These are phyloP conservation scores for Beauveria sp. DNA, from an alignment of 2,329 filamentous ascomycete genomes.

Conservation along the genomic window DNA sequence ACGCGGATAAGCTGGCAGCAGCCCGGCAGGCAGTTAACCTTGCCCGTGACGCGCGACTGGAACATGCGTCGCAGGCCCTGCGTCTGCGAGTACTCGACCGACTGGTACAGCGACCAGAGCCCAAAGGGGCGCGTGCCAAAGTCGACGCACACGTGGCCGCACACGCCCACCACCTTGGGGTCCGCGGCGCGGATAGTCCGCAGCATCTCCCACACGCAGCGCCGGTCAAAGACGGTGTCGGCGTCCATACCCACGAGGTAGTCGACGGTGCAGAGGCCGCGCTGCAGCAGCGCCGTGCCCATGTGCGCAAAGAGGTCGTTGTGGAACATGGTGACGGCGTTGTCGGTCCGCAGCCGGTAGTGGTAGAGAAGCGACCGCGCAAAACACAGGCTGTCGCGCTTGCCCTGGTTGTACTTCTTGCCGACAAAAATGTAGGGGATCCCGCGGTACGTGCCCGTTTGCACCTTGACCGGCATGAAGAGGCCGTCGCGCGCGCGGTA, in stretches of 20 bases:
- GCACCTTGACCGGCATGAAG: slow-evolving; percentile 38
- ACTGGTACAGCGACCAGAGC: slow-evolving; percentile 39
- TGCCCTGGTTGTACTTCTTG: slow-evolving; percentile 42
- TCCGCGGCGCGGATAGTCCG: slow-evolving; percentile 34
- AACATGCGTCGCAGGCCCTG: slow-evolving; percentile 41
- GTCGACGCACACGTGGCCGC: slow-evolving; percentile 41
- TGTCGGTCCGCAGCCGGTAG: slow-evolving; percentile 35
- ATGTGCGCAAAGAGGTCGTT: slow-evolving; percentile 35
- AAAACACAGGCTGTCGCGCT: slow-evolving; percentile 42
- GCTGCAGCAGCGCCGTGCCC: slow-evolving; percentile 29
- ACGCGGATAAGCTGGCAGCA: slow-evolving; percentile 44
- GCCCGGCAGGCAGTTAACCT: slow-evolving; percentile 41
- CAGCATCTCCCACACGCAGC: slow-evolving; percentile 38
- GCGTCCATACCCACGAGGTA: slow-evolving; percentile 41
- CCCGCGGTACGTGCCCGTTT: slow-evolving; percentile 37
- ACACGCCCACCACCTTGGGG: slow-evolving; percentile 37
- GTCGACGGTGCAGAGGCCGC: slow-evolving; percentile 32
- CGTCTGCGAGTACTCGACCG: slow-evolving; percentile 40
- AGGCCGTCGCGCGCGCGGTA: slow-evolving; percentile 39
- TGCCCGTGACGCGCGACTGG: slow-evolving; percentile 41
- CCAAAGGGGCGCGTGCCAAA: slow-evolving; percentile 34
- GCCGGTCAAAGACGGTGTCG: slow-evolving; percentile 38
- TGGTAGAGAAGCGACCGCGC: slow-evolving; percentile 41
- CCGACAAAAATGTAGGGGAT: slow-evolving; percentile 40
- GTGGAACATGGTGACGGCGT: slow-evolving; percentile 38